Percentiles rank a stretch among this genome's conserved stretches.
Conservation (phyloP, 2,329 filamentous ascomycete species). For the Aspergillus luchuensis region DNA sequence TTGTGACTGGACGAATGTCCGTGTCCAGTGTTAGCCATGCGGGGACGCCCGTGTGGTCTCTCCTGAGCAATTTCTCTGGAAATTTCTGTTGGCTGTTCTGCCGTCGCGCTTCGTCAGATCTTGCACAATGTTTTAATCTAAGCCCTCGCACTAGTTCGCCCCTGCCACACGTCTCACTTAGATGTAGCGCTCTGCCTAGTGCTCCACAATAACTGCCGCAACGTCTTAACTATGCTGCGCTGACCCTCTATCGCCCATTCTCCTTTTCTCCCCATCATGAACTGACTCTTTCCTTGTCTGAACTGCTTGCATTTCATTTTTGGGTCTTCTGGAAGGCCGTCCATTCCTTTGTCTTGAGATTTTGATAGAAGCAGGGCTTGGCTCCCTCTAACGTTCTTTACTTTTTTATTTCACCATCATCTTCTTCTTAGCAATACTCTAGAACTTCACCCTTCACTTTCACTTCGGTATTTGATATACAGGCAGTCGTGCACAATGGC, state of each 20-base stretch:
- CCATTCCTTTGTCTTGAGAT: slow-evolving; percentile 32
- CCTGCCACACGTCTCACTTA: slow-evolving; percentile 19
- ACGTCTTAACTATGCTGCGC: slow-evolving; percentile 8
- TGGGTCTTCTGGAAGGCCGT: slow-evolving; percentile 45
- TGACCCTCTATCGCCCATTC: slow-evolving; percentile 13
- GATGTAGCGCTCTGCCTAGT: slow-evolving; percentile 16
- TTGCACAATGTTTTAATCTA: slow-evolving; percentile 16
- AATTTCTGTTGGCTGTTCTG: slow-evolving; percentile 16
- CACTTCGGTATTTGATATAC: not conserved
- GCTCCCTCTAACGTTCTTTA: slow-evolving; percentile 18
- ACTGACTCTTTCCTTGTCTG: slow-evolving; percentile 24
- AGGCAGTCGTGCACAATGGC: slow-evolving; percentile 28
- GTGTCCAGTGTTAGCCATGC: slow-evolving; percentile 1
- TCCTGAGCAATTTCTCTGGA: slow-evolving; percentile 15
- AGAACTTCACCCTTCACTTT: slow-evolving; percentile 1
- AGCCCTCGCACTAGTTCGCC: slow-evolving; percentile 17
- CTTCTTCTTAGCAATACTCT: not conserved
- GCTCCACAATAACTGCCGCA: slow-evolving; percentile 23
- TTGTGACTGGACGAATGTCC: slow-evolving; percentile 10
- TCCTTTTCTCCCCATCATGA: slow-evolving; percentile 15
- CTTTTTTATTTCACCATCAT: slow-evolving; percentile 6
- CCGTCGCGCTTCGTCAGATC: slow-evolving; percentile 19
- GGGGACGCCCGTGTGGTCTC: slow-evolving; percentile 1
- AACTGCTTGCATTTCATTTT: slow-evolving; percentile 17
- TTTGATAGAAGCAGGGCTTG: slow-evolving; percentile 17